Conservation (phyloP, 169 alveolate genomes). For the Eimeria maxima region DNA sequence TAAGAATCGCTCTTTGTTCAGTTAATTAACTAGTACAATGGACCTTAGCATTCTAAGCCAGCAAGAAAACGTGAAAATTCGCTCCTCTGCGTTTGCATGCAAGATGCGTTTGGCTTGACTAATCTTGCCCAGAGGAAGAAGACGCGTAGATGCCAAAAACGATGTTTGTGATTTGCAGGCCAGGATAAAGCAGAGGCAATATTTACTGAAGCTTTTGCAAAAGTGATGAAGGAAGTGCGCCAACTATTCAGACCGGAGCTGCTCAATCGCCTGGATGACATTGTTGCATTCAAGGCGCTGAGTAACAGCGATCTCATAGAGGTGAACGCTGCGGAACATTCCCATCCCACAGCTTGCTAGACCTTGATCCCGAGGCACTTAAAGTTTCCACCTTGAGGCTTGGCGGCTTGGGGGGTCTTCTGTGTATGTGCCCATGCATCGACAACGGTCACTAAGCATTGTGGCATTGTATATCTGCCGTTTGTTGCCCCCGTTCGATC, state of each 20-base stretch:
- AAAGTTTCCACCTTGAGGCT: neutral
- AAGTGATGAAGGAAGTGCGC: constrained; percentile 89
- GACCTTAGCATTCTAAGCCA: neutral
- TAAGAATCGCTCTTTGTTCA: neutral
- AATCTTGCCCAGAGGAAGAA: neutral
- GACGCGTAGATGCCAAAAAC: neutral
- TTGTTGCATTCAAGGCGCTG: constrained; percentile 90
- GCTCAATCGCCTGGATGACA: constrained; percentile 93
- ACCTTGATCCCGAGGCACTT: neutral
- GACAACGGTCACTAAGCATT: neutral
- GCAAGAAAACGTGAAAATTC: neutral
- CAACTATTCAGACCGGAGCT: constrained; percentile 92
- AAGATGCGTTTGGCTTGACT: neutral
- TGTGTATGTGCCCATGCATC: neutral
- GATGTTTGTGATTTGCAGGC: neutral
- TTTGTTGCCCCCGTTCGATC: neutral
- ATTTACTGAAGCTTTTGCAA: neutral
- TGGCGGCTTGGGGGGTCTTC: neutral
- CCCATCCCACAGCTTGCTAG: neutral
- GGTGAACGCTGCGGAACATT: neutral
- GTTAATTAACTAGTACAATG: neutral
- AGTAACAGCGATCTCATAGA: constrained; percentile 83
- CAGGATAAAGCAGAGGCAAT: neutral
- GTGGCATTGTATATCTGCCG: too few species aligned
- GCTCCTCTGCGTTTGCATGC: neutral